Evolutionary conservation across 306 rosid species (phyloP).

Genomic region (Casuarina glauca): DNA sequence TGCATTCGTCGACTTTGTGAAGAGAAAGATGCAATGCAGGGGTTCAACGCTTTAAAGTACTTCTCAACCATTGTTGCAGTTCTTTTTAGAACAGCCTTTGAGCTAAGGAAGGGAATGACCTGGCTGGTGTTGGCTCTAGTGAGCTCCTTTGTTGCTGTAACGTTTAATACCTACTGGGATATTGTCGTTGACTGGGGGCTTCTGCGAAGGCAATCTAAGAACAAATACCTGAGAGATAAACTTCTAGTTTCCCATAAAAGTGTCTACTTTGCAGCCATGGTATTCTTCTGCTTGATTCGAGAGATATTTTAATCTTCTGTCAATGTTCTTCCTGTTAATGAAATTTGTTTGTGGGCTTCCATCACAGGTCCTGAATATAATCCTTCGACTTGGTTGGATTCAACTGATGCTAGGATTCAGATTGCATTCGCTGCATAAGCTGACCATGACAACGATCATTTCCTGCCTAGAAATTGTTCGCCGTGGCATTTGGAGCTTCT

Average conservation of each 20-base stretch:
- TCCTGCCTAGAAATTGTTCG: constrained; percentile 64
- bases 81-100: constrained; percentile 51
- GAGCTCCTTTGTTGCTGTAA: constrained; percentile 49
- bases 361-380: constrained; percentile 47
- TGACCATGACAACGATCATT: constrained; percentile 41
- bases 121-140: constrained; percentile 60
- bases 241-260: constrained; percentile 53
- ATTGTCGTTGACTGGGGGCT: constrained; percentile 64
- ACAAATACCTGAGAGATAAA: constrained; percentile 55
- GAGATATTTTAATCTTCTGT: neutral
- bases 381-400: constrained; percentile 65
- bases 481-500: constrained; percentile 82
- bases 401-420: constrained; percentile 54
- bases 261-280: constrained; percentile 60
- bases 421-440: constrained; percentile 42
- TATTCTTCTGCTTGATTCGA: constrained; percentile 21
- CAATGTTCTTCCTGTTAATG: constrained; percentile 17
- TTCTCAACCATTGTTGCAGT: constrained; percentile 59
- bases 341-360: constrained; percentile 14
- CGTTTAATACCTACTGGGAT: constrained; percentile 56
- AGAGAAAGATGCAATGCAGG: constrained; percentile 39
- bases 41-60: constrained; percentile 51
- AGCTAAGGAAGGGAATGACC: constrained; percentile 41
- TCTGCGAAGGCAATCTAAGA: constrained; percentile 55
- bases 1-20: constrained; percentile 55